These are phyloP conservation scores for Mycena vitilis DNA, from an alignment of 768 basidiomycete species.

Conservation along the genomic window DNA sequence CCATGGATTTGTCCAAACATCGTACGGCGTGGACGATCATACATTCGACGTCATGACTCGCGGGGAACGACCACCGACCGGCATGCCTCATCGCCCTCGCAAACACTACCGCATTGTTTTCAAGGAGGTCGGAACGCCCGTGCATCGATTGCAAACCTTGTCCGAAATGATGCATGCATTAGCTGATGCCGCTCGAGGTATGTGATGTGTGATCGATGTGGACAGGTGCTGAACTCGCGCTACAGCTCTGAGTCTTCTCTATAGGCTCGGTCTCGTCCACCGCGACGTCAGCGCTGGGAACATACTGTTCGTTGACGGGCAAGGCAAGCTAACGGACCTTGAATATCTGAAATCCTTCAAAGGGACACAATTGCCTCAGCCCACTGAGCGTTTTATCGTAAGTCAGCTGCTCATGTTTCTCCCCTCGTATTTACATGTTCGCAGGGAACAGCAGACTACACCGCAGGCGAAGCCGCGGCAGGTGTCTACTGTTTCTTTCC, in stretches of 20 bases:
- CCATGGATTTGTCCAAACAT: conserved; percentile 4
- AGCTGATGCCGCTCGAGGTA: conserved; percentile 14
- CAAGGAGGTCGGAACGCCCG: conserved; percentile 4
- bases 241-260: background rate
- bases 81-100: background rate
- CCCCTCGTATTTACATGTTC: background rate
- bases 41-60: background rate
- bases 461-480: background rate
- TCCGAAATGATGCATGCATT: conserved; percentile 5
- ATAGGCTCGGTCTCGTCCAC: conserved; percentile 6
- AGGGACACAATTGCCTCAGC: background rate
- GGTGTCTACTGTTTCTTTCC: background rate
- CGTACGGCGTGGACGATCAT: conserved; percentile 6
- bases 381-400: background rate
- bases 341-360: conserved; percentile 4
- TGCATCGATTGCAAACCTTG: background rate
- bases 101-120: conserved; percentile 20
- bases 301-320: conserved; percentile 6
- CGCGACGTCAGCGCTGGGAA: conserved; percentile 12
- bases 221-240: background rate
- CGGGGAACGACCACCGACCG: background rate
- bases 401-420: background rate
- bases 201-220: background rate
- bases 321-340: conserved; percentile 4
- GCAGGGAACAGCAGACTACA: conserved; percentile 5